Percentiles rank a stretch among this genome's conserved stretches.
Conservation (phyloP, 179 eudicot species). For the Beta macrorhiza region DNA sequence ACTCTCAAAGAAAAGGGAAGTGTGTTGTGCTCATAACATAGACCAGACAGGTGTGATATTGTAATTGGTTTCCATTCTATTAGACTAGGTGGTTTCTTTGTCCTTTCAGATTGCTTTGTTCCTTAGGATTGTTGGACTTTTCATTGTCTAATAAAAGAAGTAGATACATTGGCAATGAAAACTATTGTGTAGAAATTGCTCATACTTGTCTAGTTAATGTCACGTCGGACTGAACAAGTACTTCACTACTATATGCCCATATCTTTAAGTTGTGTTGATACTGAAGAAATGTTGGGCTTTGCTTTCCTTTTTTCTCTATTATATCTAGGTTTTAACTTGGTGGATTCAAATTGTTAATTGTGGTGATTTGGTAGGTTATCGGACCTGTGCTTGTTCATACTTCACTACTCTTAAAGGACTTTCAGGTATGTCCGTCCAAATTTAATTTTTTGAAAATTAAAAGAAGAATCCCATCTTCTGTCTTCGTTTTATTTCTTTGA, state of each 20-base stretch:
- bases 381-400: no score
- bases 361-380: no score
- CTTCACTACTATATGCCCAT: background rate
- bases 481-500: no score
- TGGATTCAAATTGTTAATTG: no score
- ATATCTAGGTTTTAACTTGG: background rate
- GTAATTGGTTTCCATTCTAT: background rate
- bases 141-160: background rate
- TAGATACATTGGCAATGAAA: background rate
- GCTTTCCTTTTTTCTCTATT: background rate
- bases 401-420: no score
- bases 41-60: conserved; percentile 72
- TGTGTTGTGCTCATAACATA: conserved; percentile 95
- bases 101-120: background rate
- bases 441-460: no score
- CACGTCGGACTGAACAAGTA: background rate
- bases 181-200: background rate
- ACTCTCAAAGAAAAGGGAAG: conserved; percentile 97
- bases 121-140: background rate
- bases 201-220: background rate
- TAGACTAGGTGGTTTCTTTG: background rate
- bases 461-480: no score
- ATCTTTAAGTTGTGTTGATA: background rate
- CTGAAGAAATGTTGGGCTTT: background rate
- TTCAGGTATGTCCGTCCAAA: no score